Conservation (phyloP, 495 filamentous ascomycete species). For the Astrothelium macrocarpum region DNA sequence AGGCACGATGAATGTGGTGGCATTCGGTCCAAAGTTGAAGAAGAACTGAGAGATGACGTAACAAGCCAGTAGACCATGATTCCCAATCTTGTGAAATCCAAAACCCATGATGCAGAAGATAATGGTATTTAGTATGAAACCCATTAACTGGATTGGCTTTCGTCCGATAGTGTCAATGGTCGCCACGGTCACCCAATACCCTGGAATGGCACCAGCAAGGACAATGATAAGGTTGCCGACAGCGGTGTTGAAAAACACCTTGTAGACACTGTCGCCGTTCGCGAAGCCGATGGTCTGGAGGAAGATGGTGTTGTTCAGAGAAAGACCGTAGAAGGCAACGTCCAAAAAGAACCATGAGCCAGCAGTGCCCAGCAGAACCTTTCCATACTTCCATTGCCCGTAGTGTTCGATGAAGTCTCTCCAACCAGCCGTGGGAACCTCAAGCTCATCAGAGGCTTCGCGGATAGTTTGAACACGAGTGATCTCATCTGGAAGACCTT, state of each 20-base stretch:
- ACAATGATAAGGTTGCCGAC: slow-evolving; percentile 31
- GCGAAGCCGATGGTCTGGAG: slow-evolving; percentile 25
- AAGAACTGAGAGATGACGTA: slow-evolving; percentile 80
- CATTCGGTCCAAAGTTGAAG: slow-evolving; percentile 83
- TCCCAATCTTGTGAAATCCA: slow-evolving; percentile 22
- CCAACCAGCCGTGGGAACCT: slow-evolving; percentile 54
- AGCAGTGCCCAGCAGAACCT: slow-evolving; percentile 64
- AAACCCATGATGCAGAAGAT: slow-evolving; percentile 30
- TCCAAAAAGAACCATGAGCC: slow-evolving; percentile 74
- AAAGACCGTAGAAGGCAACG: slow-evolving; percentile 70
- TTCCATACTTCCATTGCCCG: slow-evolving; percentile 54
- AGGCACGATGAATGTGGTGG: slow-evolving; percentile 83
- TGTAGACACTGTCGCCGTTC: slow-evolving; percentile 24
- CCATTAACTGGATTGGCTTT: slow-evolving; percentile 28
- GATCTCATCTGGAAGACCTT: slow-evolving; percentile 56
- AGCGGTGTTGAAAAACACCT: slow-evolving; percentile 22
- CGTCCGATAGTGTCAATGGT: slow-evolving; percentile 28
- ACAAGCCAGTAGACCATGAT: slow-evolving; percentile 50
- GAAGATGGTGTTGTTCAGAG: slow-evolving; percentile 53
- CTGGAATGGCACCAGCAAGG: slow-evolving; percentile 31
- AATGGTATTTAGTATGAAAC: slow-evolving; percentile 29
- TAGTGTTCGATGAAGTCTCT: slow-evolving; percentile 57
- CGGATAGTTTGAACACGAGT: slow-evolving; percentile 41
- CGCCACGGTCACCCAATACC: slow-evolving; percentile 33
- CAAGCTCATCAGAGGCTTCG: slow-evolving; percentile 38